Evolutionary conservation across 345 rosid genomes (phyloP).

Genomic region (Citrus trifoliata): DNA sequence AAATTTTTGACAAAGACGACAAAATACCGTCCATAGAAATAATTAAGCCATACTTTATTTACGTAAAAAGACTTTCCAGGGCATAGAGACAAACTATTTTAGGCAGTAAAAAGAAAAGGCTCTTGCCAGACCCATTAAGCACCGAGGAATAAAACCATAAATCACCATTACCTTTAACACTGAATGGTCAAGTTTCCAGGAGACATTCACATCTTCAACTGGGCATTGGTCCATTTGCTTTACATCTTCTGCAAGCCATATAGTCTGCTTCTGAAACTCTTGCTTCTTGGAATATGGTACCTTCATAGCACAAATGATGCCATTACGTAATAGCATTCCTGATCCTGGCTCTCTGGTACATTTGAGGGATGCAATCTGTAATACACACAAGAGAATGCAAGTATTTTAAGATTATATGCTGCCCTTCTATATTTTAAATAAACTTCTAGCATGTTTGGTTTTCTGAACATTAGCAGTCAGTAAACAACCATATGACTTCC

Average conservation of each 20-base stretch:
- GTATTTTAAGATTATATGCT: neutral
- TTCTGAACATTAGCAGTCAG: neutral
- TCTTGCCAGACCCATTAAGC: neutral
- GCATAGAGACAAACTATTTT: neutral
- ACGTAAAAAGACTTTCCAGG: neutral
- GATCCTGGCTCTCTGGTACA: conserved; percentile 34
- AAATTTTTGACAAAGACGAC: neutral
- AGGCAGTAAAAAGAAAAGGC: neutral
- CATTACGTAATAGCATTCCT: conserved; percentile 23
- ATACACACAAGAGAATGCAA: conserved; percentile 8
- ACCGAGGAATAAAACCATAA: neutral
- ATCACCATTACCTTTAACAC: conserved; percentile 5
- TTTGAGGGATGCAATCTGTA: conserved; percentile 39
- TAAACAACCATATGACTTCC: neutral
- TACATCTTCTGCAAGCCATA: conserved; percentile 19
- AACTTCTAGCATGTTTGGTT: neutral
- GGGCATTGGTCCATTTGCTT: conserved; percentile 46
- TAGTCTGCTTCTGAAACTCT: conserved; percentile 29
- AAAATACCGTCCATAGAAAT: neutral
- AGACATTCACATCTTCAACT: conserved; percentile 23
- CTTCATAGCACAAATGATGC: conserved; percentile 41
- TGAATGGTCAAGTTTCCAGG: conserved; percentile 18
- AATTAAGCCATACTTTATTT: conserved; percentile 3
- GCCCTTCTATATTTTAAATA: neutral
- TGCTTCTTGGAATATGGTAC: conserved; percentile 32